Conservation (phyloP, 345 rosid genomes). For the Abelmoschus esculentus region DNA sequence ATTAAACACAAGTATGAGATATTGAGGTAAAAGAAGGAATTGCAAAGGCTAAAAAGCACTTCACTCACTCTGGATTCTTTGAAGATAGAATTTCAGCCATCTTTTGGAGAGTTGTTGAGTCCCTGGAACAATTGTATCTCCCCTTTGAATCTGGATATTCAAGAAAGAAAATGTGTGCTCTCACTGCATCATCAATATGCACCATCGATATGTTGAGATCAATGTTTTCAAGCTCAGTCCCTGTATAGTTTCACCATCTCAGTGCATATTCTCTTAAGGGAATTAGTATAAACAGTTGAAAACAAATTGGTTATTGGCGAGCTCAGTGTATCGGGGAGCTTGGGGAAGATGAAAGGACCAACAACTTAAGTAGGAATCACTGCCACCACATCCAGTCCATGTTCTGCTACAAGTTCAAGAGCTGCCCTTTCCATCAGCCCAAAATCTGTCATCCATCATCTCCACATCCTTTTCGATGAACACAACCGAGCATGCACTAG, state of each 20-base stretch:
- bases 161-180: background rate
- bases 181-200: background rate
- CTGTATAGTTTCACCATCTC: background rate
- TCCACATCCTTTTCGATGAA: background rate
- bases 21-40: too few relatives aligned
- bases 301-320: background rate
- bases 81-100: constrained; percentile 25
- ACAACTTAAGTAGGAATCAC: background rate
- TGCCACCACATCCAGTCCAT: background rate
- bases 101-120: constrained; percentile 8
- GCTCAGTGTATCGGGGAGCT: background rate
- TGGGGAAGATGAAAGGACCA: background rate
- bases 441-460: too few relatives aligned
- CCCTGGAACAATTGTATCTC: constrained; percentile 29
- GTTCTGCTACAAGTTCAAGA: background rate
- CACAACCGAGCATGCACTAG: constrained; percentile 26
- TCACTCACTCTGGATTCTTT: constrained; percentile 20
- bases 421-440: constrained; percentile 14
- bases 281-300: background rate
- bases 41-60: background rate
- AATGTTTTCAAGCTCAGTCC: background rate
- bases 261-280: background rate
- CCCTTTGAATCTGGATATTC: constrained; percentile 31
- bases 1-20: too few relatives aligned
- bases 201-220: constrained; percentile 11